These are phyloP conservation scores for Cyclotella sp. DNA, from an alignment of 108 stramenopile species.

Conservation along the genomic window DNA sequence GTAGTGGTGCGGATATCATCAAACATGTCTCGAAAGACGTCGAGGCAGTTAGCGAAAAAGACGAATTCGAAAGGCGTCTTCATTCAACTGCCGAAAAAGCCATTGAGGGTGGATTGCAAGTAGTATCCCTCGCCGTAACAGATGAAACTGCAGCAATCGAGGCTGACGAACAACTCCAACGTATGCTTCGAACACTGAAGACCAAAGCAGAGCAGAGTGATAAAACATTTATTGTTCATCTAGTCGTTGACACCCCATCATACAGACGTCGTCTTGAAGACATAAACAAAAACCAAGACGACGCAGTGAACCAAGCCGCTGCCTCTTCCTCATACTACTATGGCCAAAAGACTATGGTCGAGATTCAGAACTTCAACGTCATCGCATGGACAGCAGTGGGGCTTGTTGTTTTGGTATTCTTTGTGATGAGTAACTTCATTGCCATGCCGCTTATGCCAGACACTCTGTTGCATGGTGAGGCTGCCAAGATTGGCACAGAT, in stretches of 20 bases:
- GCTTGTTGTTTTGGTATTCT: conserved; percentile 64
- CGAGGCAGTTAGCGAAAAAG: conserved; percentile 18
- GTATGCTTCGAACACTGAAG: conserved; percentile 56
- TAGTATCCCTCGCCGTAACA: conserved; percentile 59
- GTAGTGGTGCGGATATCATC: conserved; percentile 40
- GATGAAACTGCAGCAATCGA: conserved; percentile 47
- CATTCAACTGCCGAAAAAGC: conserved; percentile 38
- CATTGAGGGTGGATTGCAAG: conserved; percentile 53
- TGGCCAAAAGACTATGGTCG: conserved; percentile 88
- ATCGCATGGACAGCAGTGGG: conserved; percentile 86
- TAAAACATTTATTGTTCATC: conserved; percentile 73
- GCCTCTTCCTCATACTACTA: conserved; percentile 60
- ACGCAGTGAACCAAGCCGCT: conserved; percentile 58
- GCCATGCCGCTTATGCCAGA: conserved; percentile 86
- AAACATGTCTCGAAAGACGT: conserved; percentile 17
- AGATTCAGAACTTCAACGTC: conserved; percentile 91
- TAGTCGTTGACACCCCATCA: conserved; percentile 72
- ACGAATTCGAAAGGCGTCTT: conserved; percentile 27
- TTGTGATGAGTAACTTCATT: conserved; percentile 68
- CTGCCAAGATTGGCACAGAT: conserved; percentile 73
- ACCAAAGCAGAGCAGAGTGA: conserved; percentile 36
- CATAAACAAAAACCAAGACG: conserved; percentile 24
- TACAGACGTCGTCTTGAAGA: conserved; percentile 65
- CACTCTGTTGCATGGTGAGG: conserved; percentile 84
- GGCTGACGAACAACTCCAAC: conserved; percentile 63